Percentiles rank a stretch among this genome's conserved stretches.
These are phyloP conservation scores for Fusarium circinatum DNA, from an alignment of 2,329 filamentous ascomycete species.

Conservation along the genomic window DNA sequence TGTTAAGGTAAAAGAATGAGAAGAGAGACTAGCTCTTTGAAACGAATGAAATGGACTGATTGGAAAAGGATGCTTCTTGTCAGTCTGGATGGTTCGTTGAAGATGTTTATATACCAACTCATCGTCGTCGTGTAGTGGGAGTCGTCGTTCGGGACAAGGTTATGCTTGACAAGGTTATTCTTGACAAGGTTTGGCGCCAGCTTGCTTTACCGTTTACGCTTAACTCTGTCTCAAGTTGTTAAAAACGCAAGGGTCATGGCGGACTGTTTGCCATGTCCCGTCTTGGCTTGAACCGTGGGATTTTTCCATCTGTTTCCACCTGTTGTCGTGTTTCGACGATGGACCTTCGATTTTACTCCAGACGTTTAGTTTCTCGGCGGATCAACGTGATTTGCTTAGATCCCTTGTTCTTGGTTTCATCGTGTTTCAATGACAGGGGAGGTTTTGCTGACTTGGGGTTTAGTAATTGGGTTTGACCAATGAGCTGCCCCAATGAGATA, in stretches of 20 bases:
- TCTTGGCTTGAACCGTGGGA: neutral
- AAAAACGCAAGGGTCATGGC: neutral
- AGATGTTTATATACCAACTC: slow-evolving; percentile 1
- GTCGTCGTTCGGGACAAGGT: neutral
- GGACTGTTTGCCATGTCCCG: neutral
- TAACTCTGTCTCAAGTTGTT: slow-evolving; percentile 1
- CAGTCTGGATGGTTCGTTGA: neutral
- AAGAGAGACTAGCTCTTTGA: slow-evolving; percentile 23
- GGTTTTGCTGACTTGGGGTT: neutral
- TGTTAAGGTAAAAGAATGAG: slow-evolving; percentile 10
- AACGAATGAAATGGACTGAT: slow-evolving; percentile 21
- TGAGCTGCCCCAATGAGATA: fast-evolving
- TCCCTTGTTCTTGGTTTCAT: slow-evolving; percentile 1
- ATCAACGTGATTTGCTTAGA: neutral
- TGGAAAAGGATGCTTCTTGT: slow-evolving; percentile 7
- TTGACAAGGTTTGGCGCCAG: neutral
- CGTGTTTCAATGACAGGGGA: slow-evolving; percentile 5
- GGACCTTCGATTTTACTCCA: neutral
- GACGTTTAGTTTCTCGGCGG: slow-evolving; percentile 13
- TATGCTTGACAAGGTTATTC: neutral
- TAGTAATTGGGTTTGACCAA: neutral
- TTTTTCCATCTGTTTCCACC: neutral
- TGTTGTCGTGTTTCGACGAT: neutral
- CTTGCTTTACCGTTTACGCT: neutral
- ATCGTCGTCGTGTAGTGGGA: neutral